These are phyloP conservation scores for Cordia subcordata DNA, from an alignment of 257 asterid genomes.

Conservation along the genomic window DNA sequence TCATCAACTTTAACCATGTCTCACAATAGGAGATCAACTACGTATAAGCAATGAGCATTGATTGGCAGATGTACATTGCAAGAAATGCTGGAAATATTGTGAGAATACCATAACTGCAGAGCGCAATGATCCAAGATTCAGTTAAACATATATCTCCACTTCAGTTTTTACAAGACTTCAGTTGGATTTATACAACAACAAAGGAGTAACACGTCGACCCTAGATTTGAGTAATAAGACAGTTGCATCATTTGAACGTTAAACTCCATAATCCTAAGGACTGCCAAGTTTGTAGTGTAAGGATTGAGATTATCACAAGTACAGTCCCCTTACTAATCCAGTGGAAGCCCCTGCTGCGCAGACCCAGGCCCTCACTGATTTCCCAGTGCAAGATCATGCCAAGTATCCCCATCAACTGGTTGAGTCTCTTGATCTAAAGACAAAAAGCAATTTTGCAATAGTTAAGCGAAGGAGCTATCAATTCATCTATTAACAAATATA, in stretches of 20 bases:
- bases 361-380: slow-evolving; percentile 20
- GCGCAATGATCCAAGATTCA: background rate
- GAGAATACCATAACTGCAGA: background rate
- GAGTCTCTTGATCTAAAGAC: slow-evolving; percentile 58
- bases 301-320: background rate
- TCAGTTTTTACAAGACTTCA: too few species aligned
- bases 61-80: background rate
- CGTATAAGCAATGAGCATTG: background rate
- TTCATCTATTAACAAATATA: background rate
- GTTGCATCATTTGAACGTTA: background rate
- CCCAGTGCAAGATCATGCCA: slow-evolving; percentile 77
- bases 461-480: background rate
- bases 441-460: slow-evolving; percentile 10
- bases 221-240: too few species aligned
- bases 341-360: background rate
- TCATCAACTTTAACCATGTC: too few species aligned
- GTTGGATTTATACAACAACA: too few species aligned
- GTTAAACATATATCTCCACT: background rate
- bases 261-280: too few species aligned
- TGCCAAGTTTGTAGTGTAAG: background rate
- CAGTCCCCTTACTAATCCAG: too few species aligned
- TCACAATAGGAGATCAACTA: background rate
- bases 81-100: background rate
- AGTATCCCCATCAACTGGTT: slow-evolving; percentile 41
- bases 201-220: background rate